These are phyloP conservation scores for Rhodosporidiobolus sp. DNA, from an alignment of 768 basidiomycete genomes.

Conservation along the genomic window DNA sequence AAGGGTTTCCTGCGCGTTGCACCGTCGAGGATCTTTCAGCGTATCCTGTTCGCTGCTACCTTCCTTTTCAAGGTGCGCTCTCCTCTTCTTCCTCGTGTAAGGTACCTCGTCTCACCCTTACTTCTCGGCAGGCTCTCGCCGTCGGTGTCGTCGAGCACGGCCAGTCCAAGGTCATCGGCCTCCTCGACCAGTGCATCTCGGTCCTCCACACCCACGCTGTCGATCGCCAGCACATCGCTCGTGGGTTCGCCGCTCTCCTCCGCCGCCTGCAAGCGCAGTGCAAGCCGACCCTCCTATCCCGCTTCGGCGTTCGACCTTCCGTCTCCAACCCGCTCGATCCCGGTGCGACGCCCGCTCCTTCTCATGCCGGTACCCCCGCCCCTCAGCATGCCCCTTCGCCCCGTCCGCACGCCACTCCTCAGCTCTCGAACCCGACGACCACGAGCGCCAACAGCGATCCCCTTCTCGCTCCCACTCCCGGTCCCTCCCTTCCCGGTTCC, in stretches of 20 bases:
- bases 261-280: conserved; percentile 32
- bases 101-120: background rate
- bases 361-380: background rate
- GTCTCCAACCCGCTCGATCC: background rate
- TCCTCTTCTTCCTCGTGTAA: background rate
- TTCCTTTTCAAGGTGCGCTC: conserved; percentile 34
- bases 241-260: conserved; percentile 33
- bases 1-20: conserved; percentile 31
- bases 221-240: conserved; percentile 32
- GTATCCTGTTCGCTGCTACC: conserved; percentile 35
- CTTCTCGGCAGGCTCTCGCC: conserved; percentile 26
- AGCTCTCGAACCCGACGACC: background rate
- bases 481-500: background rate
- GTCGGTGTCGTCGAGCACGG: conserved; percentile 39
- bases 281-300: conserved; percentile 34
- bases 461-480: background rate
- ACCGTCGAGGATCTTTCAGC: conserved; percentile 33
- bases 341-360: background rate
- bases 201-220: conserved; percentile 19
- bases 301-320: conserved; percentile 22
- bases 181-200: conserved; percentile 32
- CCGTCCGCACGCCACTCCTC: background rate
- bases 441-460: background rate
- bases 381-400: background rate
- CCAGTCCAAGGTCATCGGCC: conserved; percentile 22